Conservation (phyloP, 1,139 yeast genomes). For the Candida sp. region DNA sequence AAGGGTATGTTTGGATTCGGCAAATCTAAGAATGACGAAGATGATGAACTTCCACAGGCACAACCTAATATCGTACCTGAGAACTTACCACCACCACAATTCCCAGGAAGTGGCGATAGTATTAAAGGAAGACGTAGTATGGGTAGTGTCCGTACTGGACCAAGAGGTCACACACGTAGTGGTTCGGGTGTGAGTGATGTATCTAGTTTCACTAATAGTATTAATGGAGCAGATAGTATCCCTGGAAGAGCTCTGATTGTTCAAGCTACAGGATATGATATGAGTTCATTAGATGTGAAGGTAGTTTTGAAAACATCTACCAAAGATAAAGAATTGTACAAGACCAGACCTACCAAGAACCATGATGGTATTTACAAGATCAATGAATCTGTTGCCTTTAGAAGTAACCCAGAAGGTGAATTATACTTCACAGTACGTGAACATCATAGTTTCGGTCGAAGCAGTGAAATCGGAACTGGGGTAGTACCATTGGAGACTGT, state of each 20-base stretch:
- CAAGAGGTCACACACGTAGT: conserved; percentile 23
- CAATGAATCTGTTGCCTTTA: conserved; percentile 68
- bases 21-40: conserved; percentile 4
- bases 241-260: conserved; percentile 56
- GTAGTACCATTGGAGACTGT: conserved; percentile 37
- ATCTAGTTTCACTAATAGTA: conserved; percentile 36
- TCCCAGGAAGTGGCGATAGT: conserved; percentile 4
- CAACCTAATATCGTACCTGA: conserved; percentile 36
- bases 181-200: conserved; percentile 25
- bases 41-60: conserved; percentile 16
- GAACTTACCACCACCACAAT: conserved; percentile 39
- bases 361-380: conserved; percentile 44
- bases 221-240: conserved; percentile 34
- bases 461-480: conserved; percentile 59
- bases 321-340: conserved; percentile 57
- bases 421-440: conserved; percentile 60
- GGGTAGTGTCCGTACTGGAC: conserved; percentile 2
- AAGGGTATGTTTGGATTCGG: conserved; percentile 4
- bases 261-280: conserved; percentile 32
- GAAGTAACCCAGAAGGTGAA: conserved; percentile 57
- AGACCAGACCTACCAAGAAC: conserved; percentile 60
- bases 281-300: conserved; percentile 43
- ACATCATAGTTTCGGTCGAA: conserved; percentile 75
- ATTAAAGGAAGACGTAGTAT: neutral
- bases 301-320: conserved; percentile 49